Percentiles rank a stretch among this genome's conserved stretches.
These are phyloP conservation scores for Penicillium sp. DNA, from an alignment of 2,329 filamentous ascomycete species.

Conservation along the genomic window DNA sequence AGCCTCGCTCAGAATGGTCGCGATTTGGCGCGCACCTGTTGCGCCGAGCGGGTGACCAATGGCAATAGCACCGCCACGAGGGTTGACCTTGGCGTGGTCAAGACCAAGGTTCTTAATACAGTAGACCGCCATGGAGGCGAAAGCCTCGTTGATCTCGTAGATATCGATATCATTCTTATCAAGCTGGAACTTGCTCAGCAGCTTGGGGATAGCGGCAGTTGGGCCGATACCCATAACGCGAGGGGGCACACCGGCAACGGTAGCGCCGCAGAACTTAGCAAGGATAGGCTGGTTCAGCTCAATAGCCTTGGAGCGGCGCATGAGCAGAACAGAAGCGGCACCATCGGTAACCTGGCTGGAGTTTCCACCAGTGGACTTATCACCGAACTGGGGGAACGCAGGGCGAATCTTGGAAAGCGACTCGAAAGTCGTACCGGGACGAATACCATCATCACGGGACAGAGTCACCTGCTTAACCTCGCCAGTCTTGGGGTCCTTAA, in stretches of 20 bases:
- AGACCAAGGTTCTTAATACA: conserved; percentile 68
- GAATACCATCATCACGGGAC: conserved; percentile 84
- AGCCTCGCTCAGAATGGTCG: conserved; percentile 84
- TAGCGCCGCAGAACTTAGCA: conserved; percentile 91
- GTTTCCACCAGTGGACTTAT: conserved; percentile 86
- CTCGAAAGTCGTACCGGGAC: conserved; percentile 85
- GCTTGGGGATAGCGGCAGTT: conserved; percentile 69
- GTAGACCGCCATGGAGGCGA: conserved; percentile 97
- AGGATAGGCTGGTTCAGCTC: conserved; percentile 87
- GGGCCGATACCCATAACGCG: conserved; percentile 89
- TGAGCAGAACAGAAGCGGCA: conserved; percentile 81
- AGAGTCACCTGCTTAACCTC: conserved; percentile 75
- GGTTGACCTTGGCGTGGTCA: conserved; percentile 76
- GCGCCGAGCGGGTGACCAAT: conserved; percentile 88
- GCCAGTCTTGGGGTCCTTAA: conserved; percentile 82
- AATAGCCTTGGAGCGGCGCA: conserved; percentile 89
- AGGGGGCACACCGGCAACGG: conserved; percentile 83
- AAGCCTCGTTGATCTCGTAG: conserved; percentile 95
- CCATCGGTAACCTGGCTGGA: conserved; percentile 94
- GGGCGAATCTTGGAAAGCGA: conserved; percentile 77
- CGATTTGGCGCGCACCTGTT: conserved; percentile 85
- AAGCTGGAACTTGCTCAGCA: conserved; percentile 76
- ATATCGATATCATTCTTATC: conserved; percentile 81
- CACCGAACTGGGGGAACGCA: conserved; percentile 87
- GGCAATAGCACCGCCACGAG: conserved; percentile 89